Evolutionary conservation across 192 early-diverging fungal species (phyloP), one percentile per base, ranked within the genome.

Genomic region (Spizellomyces punctatus): DNA sequence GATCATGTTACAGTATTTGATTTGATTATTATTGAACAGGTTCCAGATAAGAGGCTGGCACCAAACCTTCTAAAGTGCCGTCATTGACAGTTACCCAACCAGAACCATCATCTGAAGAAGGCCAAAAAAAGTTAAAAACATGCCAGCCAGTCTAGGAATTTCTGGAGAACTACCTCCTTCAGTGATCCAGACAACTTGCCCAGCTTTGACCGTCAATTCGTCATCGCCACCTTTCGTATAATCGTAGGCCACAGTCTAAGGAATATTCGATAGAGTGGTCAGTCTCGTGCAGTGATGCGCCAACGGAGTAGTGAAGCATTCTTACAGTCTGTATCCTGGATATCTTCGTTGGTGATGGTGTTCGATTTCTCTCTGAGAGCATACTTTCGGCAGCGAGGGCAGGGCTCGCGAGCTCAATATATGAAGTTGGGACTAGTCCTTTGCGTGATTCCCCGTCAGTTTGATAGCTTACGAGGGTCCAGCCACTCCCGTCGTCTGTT

Each of bases 171-270:
- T 70, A 73, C 68, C 87, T 19, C 67, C 76, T 58, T 88, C 85
- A 7, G 89, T 8, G 6, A 91, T 73, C 19, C 77, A 79, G 1
- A 92, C 67, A 6, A 72, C 47, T 42, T 92, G 86, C 6, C 89
- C 88, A 49, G 81, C 79, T 14, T 66, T 73, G 7, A 92, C 80
- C 43, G 76, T 71, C 4, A 92, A 72, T 54, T 91, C 89, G 41
- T 84, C 88, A 10, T 71, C 72, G 46, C 61, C 79, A n/a, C 66
- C 76, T 6, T 83, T 79, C 44, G 75, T 73, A 71, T 90, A 90
- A 61, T 88, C 86, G 69, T 90, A 92, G n/a, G 88, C 66, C 12
- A 82, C 89, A 59, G 60, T 77, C 54, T 88, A 79, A 44, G 16
- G 46, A 21, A 46, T 10, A 43, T 21, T 8, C n/a, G 41, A 58